A percentile compares a stretch with the other conserved stretches of the same genome.
Conservation (phyloP, 257 asterid species). For the Solanum bulbocastanum region DNA sequence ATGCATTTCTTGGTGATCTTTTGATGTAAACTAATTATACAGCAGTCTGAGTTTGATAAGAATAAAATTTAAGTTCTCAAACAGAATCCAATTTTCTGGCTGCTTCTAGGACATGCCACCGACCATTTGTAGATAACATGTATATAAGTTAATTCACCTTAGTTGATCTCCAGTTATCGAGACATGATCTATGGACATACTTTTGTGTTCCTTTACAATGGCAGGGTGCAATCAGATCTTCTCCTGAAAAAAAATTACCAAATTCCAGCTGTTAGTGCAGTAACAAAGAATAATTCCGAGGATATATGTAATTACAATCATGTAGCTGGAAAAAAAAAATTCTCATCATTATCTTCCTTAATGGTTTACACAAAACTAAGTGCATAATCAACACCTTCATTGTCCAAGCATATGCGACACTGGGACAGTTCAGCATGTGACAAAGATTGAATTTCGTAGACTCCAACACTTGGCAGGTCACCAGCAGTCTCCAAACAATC, state of each 20-base stretch:
- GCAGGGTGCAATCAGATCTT: slow-evolving; percentile 96
- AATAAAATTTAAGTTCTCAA: background rate
- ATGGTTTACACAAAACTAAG: background rate
- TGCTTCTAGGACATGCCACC: background rate
- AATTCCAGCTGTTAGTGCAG: background rate
- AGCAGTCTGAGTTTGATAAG: background rate
- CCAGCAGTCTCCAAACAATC: slow-evolving; percentile 37
- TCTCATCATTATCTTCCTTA: background rate
- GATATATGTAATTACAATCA: background rate
- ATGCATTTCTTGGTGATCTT: background rate
- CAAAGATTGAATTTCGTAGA: slow-evolving; percentile 40
- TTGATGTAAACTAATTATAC: background rate
- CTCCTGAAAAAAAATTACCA: slow-evolving; percentile 44
- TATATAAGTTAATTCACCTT: slow-evolving; percentile 38
- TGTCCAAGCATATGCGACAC: slow-evolving; percentile 96
- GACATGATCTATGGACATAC: slow-evolving; percentile 94
- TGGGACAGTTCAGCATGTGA: slow-evolving; percentile 69
- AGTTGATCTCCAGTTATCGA: slow-evolving; percentile 98
- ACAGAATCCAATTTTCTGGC: background rate
- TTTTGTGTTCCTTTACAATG: slow-evolving; percentile 98
- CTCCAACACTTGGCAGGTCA: slow-evolving; percentile 31
- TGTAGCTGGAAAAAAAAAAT: background rate
- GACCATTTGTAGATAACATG: background rate
- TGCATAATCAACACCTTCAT: slow-evolving; percentile 46
- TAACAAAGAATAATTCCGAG: background rate